Conservation (phyloP, 2,329 filamentous ascomycete genomes). For the Fusarium dimerum region DNA sequence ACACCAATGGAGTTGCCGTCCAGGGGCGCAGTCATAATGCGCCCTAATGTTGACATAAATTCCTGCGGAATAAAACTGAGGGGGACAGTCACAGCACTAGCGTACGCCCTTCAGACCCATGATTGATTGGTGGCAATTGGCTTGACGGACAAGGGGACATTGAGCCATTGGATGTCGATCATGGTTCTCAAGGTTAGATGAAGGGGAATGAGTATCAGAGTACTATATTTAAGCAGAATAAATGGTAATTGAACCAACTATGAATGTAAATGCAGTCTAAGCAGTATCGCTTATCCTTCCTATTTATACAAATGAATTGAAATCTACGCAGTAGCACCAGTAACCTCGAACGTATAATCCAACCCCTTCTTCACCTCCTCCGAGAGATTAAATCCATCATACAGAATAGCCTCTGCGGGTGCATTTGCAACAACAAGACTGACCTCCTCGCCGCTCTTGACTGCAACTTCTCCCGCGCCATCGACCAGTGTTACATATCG, state of each 20-base stretch:
- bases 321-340: conserved; percentile 29
- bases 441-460: conserved; percentile 44
- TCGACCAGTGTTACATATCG: conserved; percentile 39
- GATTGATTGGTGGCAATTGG: too few species aligned
- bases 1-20: too few species aligned
- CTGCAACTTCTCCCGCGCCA: conserved; percentile 35
- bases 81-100: background rate
- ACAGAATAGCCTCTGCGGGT: conserved; percentile 43
- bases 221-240: too few species aligned
- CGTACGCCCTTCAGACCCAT: background rate
- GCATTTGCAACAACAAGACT: conserved; percentile 51
- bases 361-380: conserved; percentile 39
- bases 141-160: too few species aligned
- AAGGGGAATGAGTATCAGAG: too few species aligned
- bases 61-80: background rate
- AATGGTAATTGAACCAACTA: too few species aligned
- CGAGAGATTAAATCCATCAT: conserved; percentile 43
- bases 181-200: too few species aligned
- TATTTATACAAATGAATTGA: background rate
- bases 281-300: too few species aligned
- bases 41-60: background rate
- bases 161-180: too few species aligned
- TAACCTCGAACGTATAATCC: conserved; percentile 39
- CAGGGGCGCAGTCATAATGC: background rate
- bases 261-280: too few species aligned